A percentile compares a stretch with the other conserved stretches of the same genome.
Evolutionary conservation across 2,329 filamentous ascomycete species (phyloP).

Genomic region (Neocucurbitaria cava): DNA sequence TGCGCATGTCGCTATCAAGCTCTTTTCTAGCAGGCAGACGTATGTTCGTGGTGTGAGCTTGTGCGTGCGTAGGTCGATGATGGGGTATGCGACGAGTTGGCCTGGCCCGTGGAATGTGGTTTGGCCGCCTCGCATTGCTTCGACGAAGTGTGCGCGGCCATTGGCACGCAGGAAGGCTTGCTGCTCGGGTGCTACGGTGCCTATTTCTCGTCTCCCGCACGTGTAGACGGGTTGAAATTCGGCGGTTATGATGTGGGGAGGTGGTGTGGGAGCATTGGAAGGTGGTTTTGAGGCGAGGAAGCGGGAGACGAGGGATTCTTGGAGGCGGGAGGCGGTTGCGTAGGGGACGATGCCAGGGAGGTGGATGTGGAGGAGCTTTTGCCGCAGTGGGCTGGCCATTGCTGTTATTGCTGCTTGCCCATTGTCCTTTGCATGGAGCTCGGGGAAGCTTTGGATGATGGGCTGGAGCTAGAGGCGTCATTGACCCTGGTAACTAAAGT

Average conservation of each 20-base stretch:
- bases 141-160: conserved; percentile 66
- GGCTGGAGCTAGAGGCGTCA: conserved; percentile 5
- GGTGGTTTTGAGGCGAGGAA: conserved; percentile 68
- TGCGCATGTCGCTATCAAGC: conserved; percentile 71
- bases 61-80: conserved; percentile 79
- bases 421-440: background rate
- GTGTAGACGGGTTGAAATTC: conserved; percentile 86
- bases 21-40: conserved; percentile 78
- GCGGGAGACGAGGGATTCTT: conserved; percentile 62
- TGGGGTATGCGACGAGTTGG: conserved; percentile 90
- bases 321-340: conserved; percentile 60
- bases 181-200: conserved; percentile 57
- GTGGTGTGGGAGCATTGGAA: conserved; percentile 56
- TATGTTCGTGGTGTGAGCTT: conserved; percentile 75
- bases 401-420: conserved; percentile 4
- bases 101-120: conserved; percentile 96
- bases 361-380: conserved; percentile 66
- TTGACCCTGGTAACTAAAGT: background rate
- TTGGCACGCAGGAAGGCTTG: conserved; percentile 47
- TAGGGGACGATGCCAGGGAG: conserved; percentile 64
- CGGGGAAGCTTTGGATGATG: background rate
- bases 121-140: conserved; percentile 83
- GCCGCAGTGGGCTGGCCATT: conserved; percentile 53
- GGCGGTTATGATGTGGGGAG: conserved; percentile 78
- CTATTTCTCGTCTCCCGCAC: conserved; percentile 79